Evolutionary conservation across 83 land plant genomes (phyloP), one percentile per base, ranked within the genome.

Genomic region (Thuja plicata): DNA sequence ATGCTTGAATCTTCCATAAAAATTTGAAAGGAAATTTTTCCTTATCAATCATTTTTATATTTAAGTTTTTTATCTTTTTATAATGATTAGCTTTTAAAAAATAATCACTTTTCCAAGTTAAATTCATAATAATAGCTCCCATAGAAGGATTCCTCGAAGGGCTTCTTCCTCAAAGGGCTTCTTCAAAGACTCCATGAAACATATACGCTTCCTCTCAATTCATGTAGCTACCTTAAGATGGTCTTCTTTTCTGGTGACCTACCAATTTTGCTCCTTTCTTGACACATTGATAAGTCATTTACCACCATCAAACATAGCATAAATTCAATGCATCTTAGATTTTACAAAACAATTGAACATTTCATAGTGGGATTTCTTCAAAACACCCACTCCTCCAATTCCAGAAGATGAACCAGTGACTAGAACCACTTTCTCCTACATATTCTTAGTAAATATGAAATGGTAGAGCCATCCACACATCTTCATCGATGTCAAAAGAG

Each of bases 321-420:
- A 77, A 21, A 35, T 7, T 77, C 40, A 77, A 6, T 16, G 3
- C 41, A 13, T 10, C 43, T 16, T 1, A 35, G 40, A 77, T 19
- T 15, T 13, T 35, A 77, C 21, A 19, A n/a, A 2, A 76, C 21
- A 52, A 12, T 45, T 54, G 77, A 8, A 85, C 27, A 27, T 5
- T 16, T 70, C 2, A 78, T 10, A 8, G 76, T 91, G 21, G 88
- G 60, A 0, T 90, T n/a, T 16, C 77, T 9, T 21, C 91, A 89
- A 43, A 90, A 89, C 12, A 93, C 86, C 10, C 66, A 91, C 94
- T 91, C 93, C 96, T 10, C 96, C 96, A 71, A 95, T 95, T 55
- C 95, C 95, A 6, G 96, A 95, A 35, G 96, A 95, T 11, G 96
- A 92, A 13, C 96, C 95, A 50, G 95, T 92, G 71, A 95, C 91